Evolutionary conservation across 2,329 filamentous ascomycete species (phyloP).

Genomic region (Colletotrichum horii): DNA sequence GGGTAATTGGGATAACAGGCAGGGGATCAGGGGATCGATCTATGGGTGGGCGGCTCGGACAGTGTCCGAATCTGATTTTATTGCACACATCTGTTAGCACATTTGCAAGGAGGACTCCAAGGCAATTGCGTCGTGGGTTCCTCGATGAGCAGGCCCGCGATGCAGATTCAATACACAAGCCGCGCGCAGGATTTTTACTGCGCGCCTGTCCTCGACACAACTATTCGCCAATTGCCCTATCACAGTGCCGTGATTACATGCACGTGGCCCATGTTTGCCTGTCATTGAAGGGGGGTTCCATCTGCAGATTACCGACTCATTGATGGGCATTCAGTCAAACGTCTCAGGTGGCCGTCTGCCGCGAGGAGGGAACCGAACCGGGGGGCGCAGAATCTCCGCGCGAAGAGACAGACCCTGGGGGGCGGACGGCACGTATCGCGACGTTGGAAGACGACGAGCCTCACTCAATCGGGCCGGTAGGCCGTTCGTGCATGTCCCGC

Average conservation of each 20-base stretch:
- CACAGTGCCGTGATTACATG: background rate
- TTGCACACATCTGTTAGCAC: background rate
- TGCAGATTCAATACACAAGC: background rate
- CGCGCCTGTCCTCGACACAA: background rate
- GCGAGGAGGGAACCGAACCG: background rate
- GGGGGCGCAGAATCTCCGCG: background rate
- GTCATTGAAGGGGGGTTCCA: background rate
- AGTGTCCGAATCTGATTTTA: constrained; percentile 16
- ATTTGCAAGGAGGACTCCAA: background rate
- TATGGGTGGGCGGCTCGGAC: constrained; percentile 13
- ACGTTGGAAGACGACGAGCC: background rate
- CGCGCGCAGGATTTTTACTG: background rate
- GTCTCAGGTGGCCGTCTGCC: background rate
- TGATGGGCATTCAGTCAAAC: background rate
- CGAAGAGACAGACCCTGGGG: background rate
- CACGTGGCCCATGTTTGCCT: background rate
- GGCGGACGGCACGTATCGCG: background rate
- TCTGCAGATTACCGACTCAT: background rate
- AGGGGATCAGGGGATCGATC: background rate
- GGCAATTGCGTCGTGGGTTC: background rate
- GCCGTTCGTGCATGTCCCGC: background rate
- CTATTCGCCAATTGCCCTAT: background rate
- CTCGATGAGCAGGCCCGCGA: background rate
- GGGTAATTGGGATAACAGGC: background rate
- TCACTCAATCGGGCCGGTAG: background rate